Base-by-base conservation (phyloP, 1,139 yeast species). In the Kodamaea suecica region DNA sequence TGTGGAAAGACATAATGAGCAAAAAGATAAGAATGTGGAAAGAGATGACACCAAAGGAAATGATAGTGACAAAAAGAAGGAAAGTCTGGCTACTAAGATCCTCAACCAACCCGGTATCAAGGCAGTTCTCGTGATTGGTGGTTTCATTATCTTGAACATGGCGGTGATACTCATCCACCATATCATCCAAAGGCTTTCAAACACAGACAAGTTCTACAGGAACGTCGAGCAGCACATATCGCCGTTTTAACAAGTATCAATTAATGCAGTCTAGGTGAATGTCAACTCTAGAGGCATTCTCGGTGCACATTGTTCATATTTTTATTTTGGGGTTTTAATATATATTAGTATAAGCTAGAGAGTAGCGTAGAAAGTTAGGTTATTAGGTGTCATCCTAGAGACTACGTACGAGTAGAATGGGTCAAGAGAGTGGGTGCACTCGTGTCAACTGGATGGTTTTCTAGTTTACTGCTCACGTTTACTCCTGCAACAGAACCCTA, bases 131-230 rank as follows among this genome's bases (percentile, higher is more conserved):
- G 70, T 54, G 8, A 46, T 65, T 17, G 55, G 47, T 13, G 70
- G 57, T 2, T 49, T 66, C 20, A 41, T 63, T 10, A 35, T 62
- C 15, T 41, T 66, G 15, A 66, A 66, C 38, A 50, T 64, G 55
- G 19, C 63, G 20, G 67, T 63, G 23, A 66, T 66, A 26, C 44
- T 53, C 21, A 46, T 66, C 29, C 72, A 66, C 40, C 73, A 66
- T 37, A 38, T 66, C 17, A 63, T 57, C 42, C 48, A 55, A 44
- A 50, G 53, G 33, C 45, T 57, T 6, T 49, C 63, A n/a, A 51
- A 56, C 31, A 48, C 59, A 2, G 58, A 53, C 24, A 61, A 60
- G 39, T 48, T 61, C 5, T 66, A 66, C 41, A 48, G 66, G 34
- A 57, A 57, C n/a, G 50, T 66, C 17, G 69, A 64, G 27, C 66